Evolutionary conservation across 2,329 filamentous ascomycete genomes (phyloP).

Genomic region (Colletotrichum lindemuthianum): DNA sequence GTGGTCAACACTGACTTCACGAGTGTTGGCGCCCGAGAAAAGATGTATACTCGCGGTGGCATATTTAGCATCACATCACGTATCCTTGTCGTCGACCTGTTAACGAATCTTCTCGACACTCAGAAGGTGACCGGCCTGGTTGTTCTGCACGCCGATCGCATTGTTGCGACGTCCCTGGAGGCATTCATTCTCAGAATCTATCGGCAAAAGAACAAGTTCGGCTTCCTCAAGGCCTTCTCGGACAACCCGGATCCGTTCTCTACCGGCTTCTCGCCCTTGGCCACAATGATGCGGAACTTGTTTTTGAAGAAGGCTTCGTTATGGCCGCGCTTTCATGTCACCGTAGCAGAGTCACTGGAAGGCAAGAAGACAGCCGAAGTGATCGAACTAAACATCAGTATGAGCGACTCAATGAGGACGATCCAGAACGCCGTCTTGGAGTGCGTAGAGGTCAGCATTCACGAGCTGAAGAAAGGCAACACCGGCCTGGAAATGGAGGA

Average conservation of each 20-base stretch:
- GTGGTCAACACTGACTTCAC: constrained; percentile 96
- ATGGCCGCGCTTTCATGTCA: constrained; percentile 93
- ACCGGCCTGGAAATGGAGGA: constrained; percentile 93
- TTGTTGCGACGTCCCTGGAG: constrained; percentile 87
- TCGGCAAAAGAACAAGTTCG: constrained; percentile 90
- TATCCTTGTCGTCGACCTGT: constrained; percentile 91
- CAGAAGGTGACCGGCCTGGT: constrained; percentile 88
- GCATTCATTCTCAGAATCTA: constrained; percentile 96
- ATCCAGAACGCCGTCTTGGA: constrained; percentile 96
- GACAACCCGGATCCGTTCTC: constrained; percentile 93
- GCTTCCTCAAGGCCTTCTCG: constrained; percentile 96
- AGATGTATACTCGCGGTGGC: constrained; percentile 88
- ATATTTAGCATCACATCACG: constrained; percentile 96
- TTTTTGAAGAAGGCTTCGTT: constrained; percentile 89
- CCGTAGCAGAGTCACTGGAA: constrained; percentile 88
- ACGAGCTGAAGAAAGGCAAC: constrained; percentile 92
- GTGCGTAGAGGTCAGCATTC: constrained; percentile 94
- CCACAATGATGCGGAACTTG: constrained; percentile 90
- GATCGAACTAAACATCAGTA: constrained; percentile 93
- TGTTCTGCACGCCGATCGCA: constrained; percentile 87
- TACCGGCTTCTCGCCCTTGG: constrained; percentile 85
- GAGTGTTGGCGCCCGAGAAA: constrained; percentile 86
- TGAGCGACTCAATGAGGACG: constrained; percentile 92
- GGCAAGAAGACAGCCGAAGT: constrained; percentile 94
- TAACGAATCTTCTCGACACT: constrained; percentile 84